Base-by-base conservation (phyloP, 2,329 filamentous ascomycete genomes). In the Aspergillus vadensis region DNA sequence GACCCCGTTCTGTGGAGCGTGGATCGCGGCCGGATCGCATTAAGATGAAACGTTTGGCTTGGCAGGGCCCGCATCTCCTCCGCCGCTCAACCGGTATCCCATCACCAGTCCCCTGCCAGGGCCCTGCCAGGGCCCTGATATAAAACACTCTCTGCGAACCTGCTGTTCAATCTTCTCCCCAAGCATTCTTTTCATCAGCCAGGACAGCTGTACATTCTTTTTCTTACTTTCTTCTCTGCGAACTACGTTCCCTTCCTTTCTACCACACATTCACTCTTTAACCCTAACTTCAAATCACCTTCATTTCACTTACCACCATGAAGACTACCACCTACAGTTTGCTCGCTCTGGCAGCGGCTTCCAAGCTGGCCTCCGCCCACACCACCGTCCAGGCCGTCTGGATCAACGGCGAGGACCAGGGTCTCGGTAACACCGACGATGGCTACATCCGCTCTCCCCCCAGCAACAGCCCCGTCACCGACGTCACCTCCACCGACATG, bases 271-370 rank as follows among this genome's bases (percentile, higher is more conserved):
- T 44, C 38, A 44, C 48, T 55, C 44, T 51, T 38, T 47, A 36
- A 50, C 57, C 52, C 55, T 25, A 48, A 43, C 43, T 56, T 53
- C 50, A 57, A 47, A 47, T 17, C 52, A 23, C 39, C 39, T 41
- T 38, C 53, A 41, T 59, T 50, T 56, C 58, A 57, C 58, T 53
- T 64, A 30, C 48, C 27, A 49, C 27, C 12, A 68, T 68, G 66
- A 68, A 67, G 65, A 44, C 62, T 49, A 59, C 58, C 32, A 59
- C 63, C 32, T 63, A 61, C 57, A 60, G 66, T 49, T 47, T 68
- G 54, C 63, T 68, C 63, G 66, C 66, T 67, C 66, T 68, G 65
- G 66, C 66, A 67, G 66, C 66, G 49, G 62, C 63, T 43, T 60
- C 66, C 27, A 65, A 62, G 55, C 60, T 68, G 43, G 66, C 53